A percentile compares a stretch with the other conserved stretches of the same genome.
These are phyloP conservation scores for Pulveroboletus ravenelii DNA, from an alignment of 768 basidiomycete species.

Conservation along the genomic window DNA sequence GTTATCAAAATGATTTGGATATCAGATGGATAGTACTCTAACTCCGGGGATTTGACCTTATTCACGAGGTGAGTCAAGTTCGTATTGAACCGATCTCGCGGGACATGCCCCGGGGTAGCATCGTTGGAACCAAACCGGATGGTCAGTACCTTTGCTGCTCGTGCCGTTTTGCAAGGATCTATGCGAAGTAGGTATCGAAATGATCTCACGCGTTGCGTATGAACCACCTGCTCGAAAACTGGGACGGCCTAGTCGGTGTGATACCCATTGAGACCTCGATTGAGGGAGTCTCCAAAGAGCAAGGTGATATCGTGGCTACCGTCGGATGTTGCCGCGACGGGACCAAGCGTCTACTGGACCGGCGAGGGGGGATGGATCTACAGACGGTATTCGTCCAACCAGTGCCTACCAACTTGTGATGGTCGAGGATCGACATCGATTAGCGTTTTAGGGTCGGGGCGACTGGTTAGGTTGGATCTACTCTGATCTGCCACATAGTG, in stretches of 20 bases:
- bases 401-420: not conserved
- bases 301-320: conserved; percentile 39
- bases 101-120: conserved; percentile 70
- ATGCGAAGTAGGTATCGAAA: not conserved
- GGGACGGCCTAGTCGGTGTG: conserved; percentile 85
- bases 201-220: not conserved
- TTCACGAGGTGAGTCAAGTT: conserved; percentile 64
- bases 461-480: no score
- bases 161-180: conserved; percentile 57
- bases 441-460: no score
- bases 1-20: conserved; percentile 79
- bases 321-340: not conserved
- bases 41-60: conserved; percentile 57
- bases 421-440: not conserved
- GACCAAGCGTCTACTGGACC: not conserved
- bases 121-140: conserved; percentile 95
- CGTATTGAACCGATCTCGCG: conserved; percentile 55
- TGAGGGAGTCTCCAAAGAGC: conserved; percentile 82
- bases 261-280: conserved; percentile 81
- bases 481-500: no score
- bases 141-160: conserved; percentile 53
- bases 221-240: conserved; percentile 63
- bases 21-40: conserved; percentile 59
- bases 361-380: not conserved
- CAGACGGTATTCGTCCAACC: not conserved